Evolutionary conservation across 116 monocot genomes (phyloP), one percentile per base, ranked within the genome.

Genomic region (Papilionanthe hybrid): DNA sequence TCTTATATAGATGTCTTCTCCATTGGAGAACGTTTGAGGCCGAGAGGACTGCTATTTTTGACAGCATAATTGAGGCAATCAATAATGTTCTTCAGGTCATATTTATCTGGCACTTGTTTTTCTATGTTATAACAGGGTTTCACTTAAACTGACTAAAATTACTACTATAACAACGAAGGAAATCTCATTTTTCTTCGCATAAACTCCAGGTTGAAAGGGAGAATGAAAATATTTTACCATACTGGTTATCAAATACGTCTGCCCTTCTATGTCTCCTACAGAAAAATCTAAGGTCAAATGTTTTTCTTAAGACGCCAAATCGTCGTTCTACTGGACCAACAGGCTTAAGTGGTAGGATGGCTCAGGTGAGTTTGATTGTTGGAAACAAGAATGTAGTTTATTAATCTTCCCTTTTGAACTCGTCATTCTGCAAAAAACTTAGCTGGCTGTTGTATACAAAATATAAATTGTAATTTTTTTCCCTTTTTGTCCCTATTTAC

Each of bases 241-340:
- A 99, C 81, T 99, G 98, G 98, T 72, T 99, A 75, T 95, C 98
- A 81, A 99, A 94, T 88, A 74, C 90, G 68, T 99, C 95, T 66
- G 90, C 91, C 58, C 98, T 99, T 87, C 81, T 99, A 23, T 99
- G 95, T 86, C 93, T 95, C 69, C 79, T 99, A 67, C 95, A 99
- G 86, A 94, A 84, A 75, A 99, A 94, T 79, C 68, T 99, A 41
- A 86, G 91, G 42, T 86, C 93, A 84, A 91, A 86, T 86, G 90
- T 86, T 43, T 91, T 88, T 42, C 81, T 90, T 42, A 75, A 84
- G 60, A 86, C 88, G 23, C 88, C 93, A 72, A 77, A 79, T 90
- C 76, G 85, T 29, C 86, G 87, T 79, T 83, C 86, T 78, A 63
- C 80, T 29, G 83, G 79, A 29, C 77, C 93, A 72, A 72, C 85